Base-by-base conservation (phyloP, 768 basidiomycete genomes). In the Lactarius sp. region DNA sequence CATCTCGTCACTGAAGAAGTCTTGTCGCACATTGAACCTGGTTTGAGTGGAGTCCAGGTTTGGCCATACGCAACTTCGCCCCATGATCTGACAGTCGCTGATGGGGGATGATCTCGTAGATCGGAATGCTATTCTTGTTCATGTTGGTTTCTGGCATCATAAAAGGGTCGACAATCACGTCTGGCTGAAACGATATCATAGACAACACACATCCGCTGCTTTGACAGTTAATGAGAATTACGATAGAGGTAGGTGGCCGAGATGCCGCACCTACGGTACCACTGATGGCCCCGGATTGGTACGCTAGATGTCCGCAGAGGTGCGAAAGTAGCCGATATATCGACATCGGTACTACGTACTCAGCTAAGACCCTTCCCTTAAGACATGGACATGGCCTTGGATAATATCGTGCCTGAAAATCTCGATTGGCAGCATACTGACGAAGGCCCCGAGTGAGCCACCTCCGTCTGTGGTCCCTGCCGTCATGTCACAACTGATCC, bases 351-450 rank as follows among this genome's bases (percentile, higher is more conserved):
- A 73, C 74, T 4, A n/a, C n/a, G n/a, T n/a, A 14, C 77, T 69
- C 74, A 78, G 42, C 41, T 50, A 10, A 36, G 53, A 34, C 13
- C n/a, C 16, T 10, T 52, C 22, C 27, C 16, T 39, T 63, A 64
- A 90, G 94, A 97, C 71, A 95, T 97, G 94, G 86, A 92, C 70
- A 96, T 95, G 92, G 91, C 92, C 4, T 77, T 97, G 20, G 94
- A 97, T 75, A 81, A 76, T 36, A 85, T 97, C 62, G 92, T 98
- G 0, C 94, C 94, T 0, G 94, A 97, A 72, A 79, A 72, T 14
- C 77, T 95, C 14, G 75, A 83, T 56, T 96, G 94, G 93, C 77
- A 77, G 44, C 94, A 97, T 73, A 91, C 86, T 0, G 92, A 94
- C 71, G 94, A 98, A 78, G 94, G 93, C 22, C 90, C 87, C 52